phyloP scores from a whole-genome alignment of 805 yeast genomes.

The Zygosaccharomyces bailii region DNA sequence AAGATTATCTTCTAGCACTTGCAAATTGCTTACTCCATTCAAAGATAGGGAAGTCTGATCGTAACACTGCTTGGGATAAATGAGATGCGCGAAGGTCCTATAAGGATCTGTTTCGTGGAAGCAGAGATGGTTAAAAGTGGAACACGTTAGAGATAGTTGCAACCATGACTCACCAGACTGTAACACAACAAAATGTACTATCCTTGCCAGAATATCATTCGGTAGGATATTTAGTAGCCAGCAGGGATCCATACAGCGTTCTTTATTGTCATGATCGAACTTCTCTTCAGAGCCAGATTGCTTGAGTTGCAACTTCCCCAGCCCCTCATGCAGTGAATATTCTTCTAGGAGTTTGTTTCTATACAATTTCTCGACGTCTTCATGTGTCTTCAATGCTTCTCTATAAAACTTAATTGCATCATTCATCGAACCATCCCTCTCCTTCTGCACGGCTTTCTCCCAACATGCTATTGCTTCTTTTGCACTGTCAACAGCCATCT shows the following conservation, averaged over 20 bases:
- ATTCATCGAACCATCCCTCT: constrained; percentile 68
- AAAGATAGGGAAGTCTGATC: constrained; percentile 41
- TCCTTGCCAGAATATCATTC: constrained; percentile 52
- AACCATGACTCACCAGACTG: constrained; percentile 64
- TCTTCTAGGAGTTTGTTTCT: constrained; percentile 52
- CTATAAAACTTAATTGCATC: constrained; percentile 77
- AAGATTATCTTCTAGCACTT: constrained; percentile 36
- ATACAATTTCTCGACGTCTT: constrained; percentile 64
- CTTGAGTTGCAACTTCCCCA: constrained; percentile 17
- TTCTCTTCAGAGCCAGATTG: constrained; percentile 6
- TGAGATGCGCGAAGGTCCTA: constrained; percentile 46
- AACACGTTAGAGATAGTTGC: constrained; percentile 56
- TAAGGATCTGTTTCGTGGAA: constrained; percentile 50
- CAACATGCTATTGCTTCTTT: constrained; percentile 56
- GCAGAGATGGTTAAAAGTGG: constrained; percentile 53
- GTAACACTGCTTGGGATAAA: constrained; percentile 55
- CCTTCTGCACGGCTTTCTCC: constrained; percentile 69
- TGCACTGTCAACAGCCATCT: constrained; percentile 4
- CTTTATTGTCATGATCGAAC: constrained; percentile 10
- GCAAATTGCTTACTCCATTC: constrained; percentile 38
- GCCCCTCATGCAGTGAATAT: constrained; percentile 32
- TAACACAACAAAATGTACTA: constrained; percentile 47
- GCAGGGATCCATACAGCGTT: constrained; percentile 41
- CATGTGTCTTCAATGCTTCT: constrained; percentile 55
- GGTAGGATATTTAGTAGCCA: constrained; percentile 46